Evolutionary conservation across 257 asterid genomes (phyloP).

Genomic region (Plantago elongata): DNA sequence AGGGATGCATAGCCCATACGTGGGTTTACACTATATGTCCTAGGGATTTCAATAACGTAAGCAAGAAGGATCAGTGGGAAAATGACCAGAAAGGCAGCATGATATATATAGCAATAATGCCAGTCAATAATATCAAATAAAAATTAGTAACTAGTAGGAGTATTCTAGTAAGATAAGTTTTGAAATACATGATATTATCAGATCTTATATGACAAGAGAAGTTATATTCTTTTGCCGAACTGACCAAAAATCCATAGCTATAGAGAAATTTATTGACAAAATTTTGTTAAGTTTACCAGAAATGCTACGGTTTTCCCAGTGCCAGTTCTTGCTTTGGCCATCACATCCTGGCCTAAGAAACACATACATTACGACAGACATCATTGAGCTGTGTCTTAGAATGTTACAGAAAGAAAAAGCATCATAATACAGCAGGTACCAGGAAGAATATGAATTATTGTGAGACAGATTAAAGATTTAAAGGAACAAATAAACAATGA

Average conservation of each 20-base stretch:
- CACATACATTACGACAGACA: not conserved
- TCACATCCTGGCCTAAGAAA: conserved; percentile 83
- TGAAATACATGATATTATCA: not conserved
- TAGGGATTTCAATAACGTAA: no score
- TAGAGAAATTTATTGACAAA: conserved; percentile 5
- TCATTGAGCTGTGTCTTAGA: conserved; percentile 9
- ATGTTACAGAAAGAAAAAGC: not conserved
- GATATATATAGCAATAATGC: no score
- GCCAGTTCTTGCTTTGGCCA: conserved; percentile 99
- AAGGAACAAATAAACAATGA: no score
- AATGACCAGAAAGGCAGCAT: no score
- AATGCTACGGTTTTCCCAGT: conserved; percentile 98
- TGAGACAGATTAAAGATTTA: not conserved
- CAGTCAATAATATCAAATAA: no score
- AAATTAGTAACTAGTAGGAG: no score
- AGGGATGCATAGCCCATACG: no score
- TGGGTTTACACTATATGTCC: no score
- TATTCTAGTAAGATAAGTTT: not conserved
- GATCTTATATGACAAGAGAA: conserved; percentile 4
- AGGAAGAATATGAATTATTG: not conserved
- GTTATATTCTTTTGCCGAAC: conserved; percentile 4
- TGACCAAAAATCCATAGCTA: not conserved
- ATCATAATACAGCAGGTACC: not conserved
- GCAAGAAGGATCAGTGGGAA: no score
- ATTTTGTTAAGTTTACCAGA: conserved; percentile 51